Conservation (phyloP, 352 stramenopile species). For the Globisporangium nagaii region DNA sequence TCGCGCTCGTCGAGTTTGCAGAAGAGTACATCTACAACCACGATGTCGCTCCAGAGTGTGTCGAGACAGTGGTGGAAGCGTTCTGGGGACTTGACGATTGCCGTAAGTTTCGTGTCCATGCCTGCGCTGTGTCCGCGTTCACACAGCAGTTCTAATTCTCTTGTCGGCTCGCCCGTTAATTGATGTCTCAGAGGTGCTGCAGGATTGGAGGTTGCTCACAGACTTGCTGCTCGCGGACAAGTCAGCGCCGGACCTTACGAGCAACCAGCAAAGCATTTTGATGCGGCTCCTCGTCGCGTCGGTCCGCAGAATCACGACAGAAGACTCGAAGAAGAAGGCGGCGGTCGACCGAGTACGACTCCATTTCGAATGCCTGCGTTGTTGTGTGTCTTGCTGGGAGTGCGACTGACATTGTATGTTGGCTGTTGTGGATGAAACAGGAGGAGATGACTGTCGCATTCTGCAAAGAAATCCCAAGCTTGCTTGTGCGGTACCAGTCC, state of each 20-base stretch:
- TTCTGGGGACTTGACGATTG: conserved; percentile 86
- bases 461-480: conserved; percentile 72
- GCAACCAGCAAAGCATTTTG: conserved; percentile 75
- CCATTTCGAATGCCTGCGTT: not conserved
- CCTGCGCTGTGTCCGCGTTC: not conserved
- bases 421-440: conserved; percentile 17
- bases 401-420: not conserved
- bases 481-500: conserved; percentile 73
- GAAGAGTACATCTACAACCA: conserved; percentile 82
- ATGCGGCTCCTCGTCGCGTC: conserved; percentile 65
- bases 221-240: conserved; percentile 77
- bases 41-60: conserved; percentile 39
- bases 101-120: conserved; percentile 46
- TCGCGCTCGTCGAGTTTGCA: conserved; percentile 86
- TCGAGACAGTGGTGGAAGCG: conserved; percentile 76
- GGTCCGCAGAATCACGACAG: conserved; percentile 49
- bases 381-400: not conserved
- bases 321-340: conserved; percentile 44
- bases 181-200: conserved; percentile 61
- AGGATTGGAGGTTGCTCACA: conserved; percentile 74
- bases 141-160: not conserved
- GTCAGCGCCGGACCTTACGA: conserved; percentile 70
- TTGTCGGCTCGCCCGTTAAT: conserved; percentile 11
- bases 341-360: conserved; percentile 43
- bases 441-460: conserved; percentile 77